These are phyloP conservation scores for Gaertneriomyces sp. DNA, from an alignment of 192 early-diverging fungal species.

Conservation along the genomic window DNA sequence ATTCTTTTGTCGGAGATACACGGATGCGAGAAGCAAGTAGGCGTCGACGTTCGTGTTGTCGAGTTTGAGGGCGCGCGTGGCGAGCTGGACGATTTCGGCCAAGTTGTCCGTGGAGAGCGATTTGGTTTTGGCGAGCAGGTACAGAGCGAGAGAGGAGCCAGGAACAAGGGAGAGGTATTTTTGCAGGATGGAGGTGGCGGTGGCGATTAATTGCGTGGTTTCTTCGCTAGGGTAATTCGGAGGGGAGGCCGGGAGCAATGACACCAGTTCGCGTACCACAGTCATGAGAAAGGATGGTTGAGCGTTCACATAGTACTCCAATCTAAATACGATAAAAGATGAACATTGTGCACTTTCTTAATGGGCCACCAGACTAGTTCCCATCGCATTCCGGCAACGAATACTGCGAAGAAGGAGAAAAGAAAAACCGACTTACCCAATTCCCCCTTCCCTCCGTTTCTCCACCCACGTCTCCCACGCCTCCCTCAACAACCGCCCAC, in stretches of 20 bases:
- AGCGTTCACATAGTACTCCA: slow-evolving; percentile 40
- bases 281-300: slow-evolving; percentile 47
- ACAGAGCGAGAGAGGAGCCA: slow-evolving; percentile 43
- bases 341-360: too few relatives aligned
- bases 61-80: slow-evolving; percentile 36
- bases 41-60: slow-evolving; percentile 38
- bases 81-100: slow-evolving; percentile 26
- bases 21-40: neutral
- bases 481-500: too few relatives aligned
- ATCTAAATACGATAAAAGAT: slow-evolving; percentile 1
- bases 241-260: too few relatives aligned
- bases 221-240: too few relatives aligned
- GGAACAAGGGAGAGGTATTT: slow-evolving; percentile 11
- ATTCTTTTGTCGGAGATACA: slow-evolving; percentile 14
- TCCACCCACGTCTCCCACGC: too few relatives aligned
- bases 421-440: too few relatives aligned
- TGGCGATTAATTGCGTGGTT: too few relatives aligned
- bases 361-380: too few relatives aligned
- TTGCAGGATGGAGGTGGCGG: too few relatives aligned
- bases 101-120: slow-evolving; percentile 38
- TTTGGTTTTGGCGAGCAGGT: slow-evolving; percentile 40
- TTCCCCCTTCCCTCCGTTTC: too few relatives aligned
- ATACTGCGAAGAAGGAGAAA: too few relatives aligned
- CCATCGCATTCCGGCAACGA: too few relatives aligned
- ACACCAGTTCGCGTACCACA: slow-evolving; percentile 15